Evolutionary conservation across 2,329 filamentous ascomycete genomes (phyloP).

Genomic region (Didymosphaeria variabile): DNA sequence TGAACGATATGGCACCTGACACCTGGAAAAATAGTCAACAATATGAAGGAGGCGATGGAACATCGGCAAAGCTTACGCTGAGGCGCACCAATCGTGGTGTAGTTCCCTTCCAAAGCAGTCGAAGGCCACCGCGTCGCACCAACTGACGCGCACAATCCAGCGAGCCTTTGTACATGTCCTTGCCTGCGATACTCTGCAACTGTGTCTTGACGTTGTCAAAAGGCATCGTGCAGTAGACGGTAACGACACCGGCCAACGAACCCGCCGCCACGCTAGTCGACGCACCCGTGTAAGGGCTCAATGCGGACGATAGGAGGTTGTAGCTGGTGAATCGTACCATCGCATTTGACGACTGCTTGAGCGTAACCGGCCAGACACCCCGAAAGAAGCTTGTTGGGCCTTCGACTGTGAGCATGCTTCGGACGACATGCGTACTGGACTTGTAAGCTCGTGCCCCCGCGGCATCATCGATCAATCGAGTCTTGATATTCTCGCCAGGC

Average conservation of each 20-base stretch:
- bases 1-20: slow-evolving; percentile 16
- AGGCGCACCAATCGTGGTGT: slow-evolving; percentile 16
- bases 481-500: slow-evolving; percentile 21
- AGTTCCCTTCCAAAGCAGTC: slow-evolving; percentile 17
- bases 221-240: slow-evolving; percentile 21
- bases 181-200: slow-evolving; percentile 16
- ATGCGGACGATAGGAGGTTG: slow-evolving; percentile 8
- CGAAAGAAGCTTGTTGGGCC: slow-evolving; percentile 17
- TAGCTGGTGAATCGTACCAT: slow-evolving; percentile 25
- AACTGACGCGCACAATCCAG: slow-evolving; percentile 14
- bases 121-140: slow-evolving; percentile 11
- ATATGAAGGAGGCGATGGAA: not conserved
- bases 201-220: slow-evolving; percentile 23
- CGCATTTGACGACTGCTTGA: slow-evolving; percentile 21
- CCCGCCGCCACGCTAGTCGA: slow-evolving; percentile 17
- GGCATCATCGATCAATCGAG: slow-evolving; percentile 18
- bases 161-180: slow-evolving; percentile 9
- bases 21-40: slow-evolving; percentile 4
- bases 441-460: slow-evolving; percentile 5
- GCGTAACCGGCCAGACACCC: slow-evolving; percentile 18
- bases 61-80: slow-evolving; percentile 9
- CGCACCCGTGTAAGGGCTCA: slow-evolving; percentile 12
- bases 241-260: slow-evolving; percentile 17
- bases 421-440: slow-evolving; percentile 14
- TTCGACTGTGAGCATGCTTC: slow-evolving; percentile 11